phyloP scores from a whole-genome alignment of 2,329 filamentous ascomycete species.

The Colletotrichum godetiae region DNA sequence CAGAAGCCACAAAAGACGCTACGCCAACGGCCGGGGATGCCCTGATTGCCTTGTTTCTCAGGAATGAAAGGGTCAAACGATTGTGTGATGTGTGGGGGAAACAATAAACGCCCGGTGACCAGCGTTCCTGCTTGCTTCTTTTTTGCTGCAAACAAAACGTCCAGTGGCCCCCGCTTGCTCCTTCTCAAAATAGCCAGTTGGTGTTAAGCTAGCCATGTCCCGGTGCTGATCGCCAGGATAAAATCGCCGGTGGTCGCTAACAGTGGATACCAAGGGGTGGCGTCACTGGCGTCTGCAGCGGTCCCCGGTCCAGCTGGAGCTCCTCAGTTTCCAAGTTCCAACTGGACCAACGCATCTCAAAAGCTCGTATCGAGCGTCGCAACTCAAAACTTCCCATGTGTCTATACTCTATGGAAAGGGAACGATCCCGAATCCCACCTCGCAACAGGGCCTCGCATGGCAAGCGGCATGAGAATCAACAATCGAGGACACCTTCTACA shows the following conservation, averaged over 20 bases:
- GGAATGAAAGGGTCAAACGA: not conserved
- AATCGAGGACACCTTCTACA: not conserved
- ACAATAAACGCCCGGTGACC: not conserved
- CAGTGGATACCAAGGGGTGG: constrained; percentile 9
- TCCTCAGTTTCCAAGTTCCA: not conserved
- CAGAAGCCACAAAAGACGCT: not conserved
- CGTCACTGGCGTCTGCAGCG: constrained; percentile 25
- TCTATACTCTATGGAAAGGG: not conserved
- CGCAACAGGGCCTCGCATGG: not conserved
- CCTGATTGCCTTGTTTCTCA: not conserved
- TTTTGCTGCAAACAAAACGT: constrained; percentile 13
- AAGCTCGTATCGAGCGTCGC: constrained; percentile 21
- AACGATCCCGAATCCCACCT: not conserved
- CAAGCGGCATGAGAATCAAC: not conserved
- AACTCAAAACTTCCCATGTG: not conserved
- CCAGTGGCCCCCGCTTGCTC: not conserved
- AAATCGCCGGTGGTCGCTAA: constrained; percentile 13
- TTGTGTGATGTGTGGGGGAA: not conserved
- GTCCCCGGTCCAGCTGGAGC: constrained; percentile 18
- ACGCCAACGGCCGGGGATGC: constrained; percentile 8
- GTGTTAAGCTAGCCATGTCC: constrained; percentile 19
- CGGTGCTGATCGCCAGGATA: constrained; percentile 23
- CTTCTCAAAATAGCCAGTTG: constrained; percentile 17
- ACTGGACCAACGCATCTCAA: not conserved
- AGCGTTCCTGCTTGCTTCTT: not conserved